Conservation (phyloP, 164 flowering plant genomes). For the Santalum album region DNA sequence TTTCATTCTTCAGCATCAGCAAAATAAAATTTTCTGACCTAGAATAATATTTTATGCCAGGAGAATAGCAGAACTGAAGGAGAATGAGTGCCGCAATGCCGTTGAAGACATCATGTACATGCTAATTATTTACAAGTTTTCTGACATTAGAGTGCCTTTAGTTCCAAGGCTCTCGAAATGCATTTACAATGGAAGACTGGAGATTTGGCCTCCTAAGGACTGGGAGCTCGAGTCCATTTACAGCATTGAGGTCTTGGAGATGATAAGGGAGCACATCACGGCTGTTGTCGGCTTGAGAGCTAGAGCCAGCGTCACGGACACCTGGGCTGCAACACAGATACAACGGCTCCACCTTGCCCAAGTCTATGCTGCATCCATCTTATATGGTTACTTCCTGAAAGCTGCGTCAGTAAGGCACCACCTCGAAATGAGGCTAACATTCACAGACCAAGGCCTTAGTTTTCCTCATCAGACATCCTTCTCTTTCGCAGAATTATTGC, state of each 20-base stretch:
- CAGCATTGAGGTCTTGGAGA: constrained; percentile 47
- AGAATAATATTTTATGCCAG: constrained; percentile 30
- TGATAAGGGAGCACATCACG: constrained; percentile 62
- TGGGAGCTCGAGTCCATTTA: constrained; percentile 71
- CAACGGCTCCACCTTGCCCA: constrained; percentile 35
- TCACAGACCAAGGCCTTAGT: constrained; percentile 14
- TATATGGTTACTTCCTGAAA: constrained; percentile 77
- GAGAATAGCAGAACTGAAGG: constrained; percentile 78
- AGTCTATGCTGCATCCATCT: constrained; percentile 60
- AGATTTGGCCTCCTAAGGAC: constrained; percentile 64
- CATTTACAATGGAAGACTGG: constrained; percentile 53
- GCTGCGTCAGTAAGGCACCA: constrained; percentile 54
- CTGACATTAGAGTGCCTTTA: constrained; percentile 59
- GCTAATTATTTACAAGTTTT: constrained; percentile 57
- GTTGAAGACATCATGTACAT: constrained; percentile 80
- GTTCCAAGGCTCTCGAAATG: constrained; percentile 69
- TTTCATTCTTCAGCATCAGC: background rate
- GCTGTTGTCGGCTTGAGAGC: constrained; percentile 50
- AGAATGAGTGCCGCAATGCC: constrained; percentile 43
- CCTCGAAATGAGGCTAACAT: constrained; percentile 37
- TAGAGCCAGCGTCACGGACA: constrained; percentile 41
- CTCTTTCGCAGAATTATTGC: constrained; percentile 19
- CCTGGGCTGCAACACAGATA: constrained; percentile 48
- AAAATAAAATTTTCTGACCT: constrained; percentile 1
- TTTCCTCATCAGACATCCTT: constrained; percentile 11